Evolutionary conservation across 805 yeast genomes (phyloP).

Genomic region (Sugiyamaella mastotermitis): DNA sequence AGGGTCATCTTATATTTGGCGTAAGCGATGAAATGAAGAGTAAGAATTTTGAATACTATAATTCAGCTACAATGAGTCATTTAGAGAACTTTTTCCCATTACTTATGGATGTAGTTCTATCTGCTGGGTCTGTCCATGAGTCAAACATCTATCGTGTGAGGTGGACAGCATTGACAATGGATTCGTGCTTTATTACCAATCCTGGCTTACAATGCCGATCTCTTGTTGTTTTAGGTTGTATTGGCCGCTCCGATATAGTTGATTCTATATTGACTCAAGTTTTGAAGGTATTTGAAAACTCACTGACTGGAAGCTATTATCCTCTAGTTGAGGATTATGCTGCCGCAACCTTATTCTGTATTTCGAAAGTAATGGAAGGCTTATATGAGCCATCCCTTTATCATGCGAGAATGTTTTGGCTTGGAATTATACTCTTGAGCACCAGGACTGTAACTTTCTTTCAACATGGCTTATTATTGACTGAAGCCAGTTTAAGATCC

Average conservation of each 20-base stretch:
- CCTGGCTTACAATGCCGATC: constrained; percentile 32
- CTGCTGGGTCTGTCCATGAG: constrained; percentile 19
- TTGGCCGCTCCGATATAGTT: constrained; percentile 57
- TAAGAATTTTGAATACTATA: constrained; percentile 16
- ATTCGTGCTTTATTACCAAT: constrained; percentile 39
- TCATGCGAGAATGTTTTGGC: constrained; percentile 47
- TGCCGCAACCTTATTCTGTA: constrained; percentile 39
- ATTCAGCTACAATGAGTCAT: constrained; percentile 17
- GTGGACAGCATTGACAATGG: constrained; percentile 20
- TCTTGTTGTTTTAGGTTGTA: constrained; percentile 63
- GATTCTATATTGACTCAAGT: constrained; percentile 44
- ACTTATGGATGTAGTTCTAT: constrained; percentile 18
- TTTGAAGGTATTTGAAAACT: constrained; percentile 15
- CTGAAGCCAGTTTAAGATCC: constrained; percentile 16
- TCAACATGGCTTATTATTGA: constrained; percentile 17
- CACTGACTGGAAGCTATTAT: constrained; percentile 6
- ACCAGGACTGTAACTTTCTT: constrained; percentile 16
- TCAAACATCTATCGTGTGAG: constrained; percentile 24
- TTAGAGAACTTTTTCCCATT: constrained; percentile 20
- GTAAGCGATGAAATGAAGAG: constrained; percentile 19
- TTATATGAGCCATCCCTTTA: constrained; percentile 40
- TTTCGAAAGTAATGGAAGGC: constrained; percentile 45
- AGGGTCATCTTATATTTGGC: constrained; percentile 23
- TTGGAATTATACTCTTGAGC: constrained; percentile 20
- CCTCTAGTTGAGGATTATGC: constrained; percentile 29